phyloP scores from a whole-genome alignment of 2,329 filamentous ascomycete genomes.

The Verticillium alfalfae region DNA sequence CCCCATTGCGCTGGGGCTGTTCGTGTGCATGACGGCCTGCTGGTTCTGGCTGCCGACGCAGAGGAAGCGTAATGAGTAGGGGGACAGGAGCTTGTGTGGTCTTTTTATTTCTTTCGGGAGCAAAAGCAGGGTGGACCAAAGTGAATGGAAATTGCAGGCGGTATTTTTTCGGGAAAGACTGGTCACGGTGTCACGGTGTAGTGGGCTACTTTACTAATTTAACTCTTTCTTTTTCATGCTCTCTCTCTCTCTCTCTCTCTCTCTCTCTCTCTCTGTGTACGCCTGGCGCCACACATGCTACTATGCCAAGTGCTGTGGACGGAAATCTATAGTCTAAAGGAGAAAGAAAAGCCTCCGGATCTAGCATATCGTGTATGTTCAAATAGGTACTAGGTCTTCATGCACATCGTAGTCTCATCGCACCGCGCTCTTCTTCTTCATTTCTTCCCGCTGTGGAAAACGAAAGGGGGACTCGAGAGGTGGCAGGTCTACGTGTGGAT shows the following conservation, averaged over 20 bases:
- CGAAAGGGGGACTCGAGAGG: neutral
- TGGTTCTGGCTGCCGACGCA: constrained; percentile 56
- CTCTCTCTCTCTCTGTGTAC: neutral
- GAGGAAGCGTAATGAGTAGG: constrained; percentile 54
- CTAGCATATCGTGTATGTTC: neutral
- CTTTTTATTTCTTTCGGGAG: too few species aligned
- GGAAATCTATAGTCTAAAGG: neutral
- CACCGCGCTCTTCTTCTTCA: neutral
- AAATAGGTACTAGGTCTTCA: neutral
- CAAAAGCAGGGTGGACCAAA: too few species aligned
- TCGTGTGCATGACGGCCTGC: constrained; percentile 57
- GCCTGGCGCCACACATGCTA: neutral
- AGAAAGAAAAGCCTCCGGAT: neutral
- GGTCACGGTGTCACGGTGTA: too few species aligned
- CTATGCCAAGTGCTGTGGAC: neutral
- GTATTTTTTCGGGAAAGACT: too few species aligned
- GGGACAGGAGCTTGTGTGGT: too few species aligned
- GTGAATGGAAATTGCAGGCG: too few species aligned
- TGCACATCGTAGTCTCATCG: neutral
- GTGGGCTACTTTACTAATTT: too few species aligned
- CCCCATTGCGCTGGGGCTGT: constrained; percentile 63
- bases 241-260: too few species aligned
- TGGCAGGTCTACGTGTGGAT: constrained; percentile 5
- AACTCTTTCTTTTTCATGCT: too few species aligned
- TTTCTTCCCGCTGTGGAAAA: neutral